Conservation (phyloP, 2,329 filamentous ascomycete genomes). For the Biscogniauxia mediterranea region DNA sequence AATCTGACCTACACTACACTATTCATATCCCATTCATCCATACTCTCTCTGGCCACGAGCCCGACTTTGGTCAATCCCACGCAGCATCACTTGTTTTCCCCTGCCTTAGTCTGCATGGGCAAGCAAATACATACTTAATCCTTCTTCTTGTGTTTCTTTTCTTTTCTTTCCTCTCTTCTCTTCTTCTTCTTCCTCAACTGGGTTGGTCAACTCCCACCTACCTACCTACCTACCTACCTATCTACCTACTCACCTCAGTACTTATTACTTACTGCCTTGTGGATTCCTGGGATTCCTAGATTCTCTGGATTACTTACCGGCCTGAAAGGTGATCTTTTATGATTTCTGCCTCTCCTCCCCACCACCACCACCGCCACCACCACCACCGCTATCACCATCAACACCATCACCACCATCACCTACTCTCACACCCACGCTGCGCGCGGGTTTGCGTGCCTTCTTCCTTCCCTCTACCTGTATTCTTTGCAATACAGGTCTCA, state of each 20-base stretch:
- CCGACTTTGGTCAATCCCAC: conserved; percentile 10
- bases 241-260: background rate
- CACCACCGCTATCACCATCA: background rate
- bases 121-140: background rate
- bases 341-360: background rate
- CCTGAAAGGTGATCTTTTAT: background rate
- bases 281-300: background rate
- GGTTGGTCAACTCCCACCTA: background rate
- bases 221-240: background rate
- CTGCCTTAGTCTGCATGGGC: background rate
- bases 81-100: conserved; percentile 2
- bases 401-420: background rate
- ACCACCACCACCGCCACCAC: background rate
- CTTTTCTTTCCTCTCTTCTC: background rate
- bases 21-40: background rate
- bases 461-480: background rate
- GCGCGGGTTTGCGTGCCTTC: background rate
- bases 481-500: background rate
- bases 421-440: too few species aligned
- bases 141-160: background rate
- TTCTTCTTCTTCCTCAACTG: background rate
- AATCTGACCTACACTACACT: too few species aligned
- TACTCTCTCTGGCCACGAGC: background rate
- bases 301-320: background rate
- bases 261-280: background rate